A percentile compares a stretch with the other conserved stretches of the same genome.
Evolutionary conservation across 257 asterid genomes (phyloP).

Genomic region (Scutellaria galericulata): DNA sequence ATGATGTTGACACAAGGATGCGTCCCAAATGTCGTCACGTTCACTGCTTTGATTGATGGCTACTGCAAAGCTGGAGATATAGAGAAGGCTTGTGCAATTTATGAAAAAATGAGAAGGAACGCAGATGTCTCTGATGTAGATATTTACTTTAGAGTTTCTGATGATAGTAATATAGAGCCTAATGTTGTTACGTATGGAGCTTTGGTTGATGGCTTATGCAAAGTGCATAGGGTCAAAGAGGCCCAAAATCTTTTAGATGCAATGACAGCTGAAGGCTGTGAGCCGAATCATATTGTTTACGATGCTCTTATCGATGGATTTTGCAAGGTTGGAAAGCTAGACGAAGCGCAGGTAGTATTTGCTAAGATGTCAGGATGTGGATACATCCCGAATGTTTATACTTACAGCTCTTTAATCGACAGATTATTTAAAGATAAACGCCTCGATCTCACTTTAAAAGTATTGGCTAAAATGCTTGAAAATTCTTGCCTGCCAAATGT

Average conservation of each 20-base stretch:
- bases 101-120: conserved; percentile 78
- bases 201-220: conserved; percentile 91
- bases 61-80: conserved; percentile 85
- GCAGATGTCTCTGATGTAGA: conserved; percentile 56
- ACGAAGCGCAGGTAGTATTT: conserved; percentile 88
- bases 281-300: conserved; percentile 79
- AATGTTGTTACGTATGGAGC: conserved; percentile 88
- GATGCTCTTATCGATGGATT: conserved; percentile 93
- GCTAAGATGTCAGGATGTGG: conserved; percentile 79
- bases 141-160: conserved; percentile 59
- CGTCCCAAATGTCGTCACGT: conserved; percentile 80
- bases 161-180: conserved; percentile 56
- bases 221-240: conserved; percentile 76
- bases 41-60: conserved; percentile 92
- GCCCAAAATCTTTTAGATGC: conserved; percentile 77
- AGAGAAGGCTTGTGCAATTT: conserved; percentile 81
- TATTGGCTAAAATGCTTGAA: conserved; percentile 86
- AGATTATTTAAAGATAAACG: conserved; percentile 85
- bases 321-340: conserved; percentile 90
- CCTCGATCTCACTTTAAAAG: conserved; percentile 85
- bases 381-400: conserved; percentile 67
- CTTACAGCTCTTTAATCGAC: conserved; percentile 83
- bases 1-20: conserved; percentile 79
- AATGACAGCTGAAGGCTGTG: conserved; percentile 68
- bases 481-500: conserved; percentile 84